Base-by-base conservation (phyloP, 306 rosid genomes). In the Cicer judaicum region DNA sequence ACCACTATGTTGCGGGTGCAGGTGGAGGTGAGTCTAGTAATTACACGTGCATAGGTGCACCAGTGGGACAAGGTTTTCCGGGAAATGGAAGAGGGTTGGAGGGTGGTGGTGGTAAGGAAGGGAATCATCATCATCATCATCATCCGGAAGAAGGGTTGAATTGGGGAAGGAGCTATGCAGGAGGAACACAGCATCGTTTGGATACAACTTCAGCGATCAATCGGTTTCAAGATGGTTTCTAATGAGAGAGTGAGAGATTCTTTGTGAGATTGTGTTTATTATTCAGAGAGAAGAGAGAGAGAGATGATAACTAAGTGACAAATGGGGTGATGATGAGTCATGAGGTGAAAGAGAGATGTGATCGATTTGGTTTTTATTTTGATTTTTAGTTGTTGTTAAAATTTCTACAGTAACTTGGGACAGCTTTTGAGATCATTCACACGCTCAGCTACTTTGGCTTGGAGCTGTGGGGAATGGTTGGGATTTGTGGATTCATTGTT, bases 221-320 rank as follows among this genome's bases (percentile, higher is more conserved):
- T 88, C 97, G 92, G 84, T 93, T 82, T 91, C 97, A 91, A 84
- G 92, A 88, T 82, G 93, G 91, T 18, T 89, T 89, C 89, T 90
- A 87, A 81, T 77, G 64, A 70, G 50, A 68, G 41, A 6, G 19
- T 11, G 47, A 65, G 53, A 72, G 72, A 74, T 74, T 74, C 72
- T 80, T 21, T 78, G 63, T 68, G 77, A 42, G 71, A 53, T 21
- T 70, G 63, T 74, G 72, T 78, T 16, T 38, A 24, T 11, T 79
- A n/a, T 56, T 16, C 70, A 47, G 78, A 56, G 75, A 60, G 82
- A 56, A 76, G 85, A 79, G 74, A 68, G 89, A 80, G 87, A 80
- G 77, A 70, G 86, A 78, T 34, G 41, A 66, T 46, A 80, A 21
- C 78, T 41, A 8, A 19, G 63, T 86, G 95, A 93, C 96, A 88